A percentile compares a stretch with the other conserved stretches of the same genome.
phyloP scores from a whole-genome alignment of 1,284 basidiomycete species.

The Ganoderma lingzhi region DNA sequence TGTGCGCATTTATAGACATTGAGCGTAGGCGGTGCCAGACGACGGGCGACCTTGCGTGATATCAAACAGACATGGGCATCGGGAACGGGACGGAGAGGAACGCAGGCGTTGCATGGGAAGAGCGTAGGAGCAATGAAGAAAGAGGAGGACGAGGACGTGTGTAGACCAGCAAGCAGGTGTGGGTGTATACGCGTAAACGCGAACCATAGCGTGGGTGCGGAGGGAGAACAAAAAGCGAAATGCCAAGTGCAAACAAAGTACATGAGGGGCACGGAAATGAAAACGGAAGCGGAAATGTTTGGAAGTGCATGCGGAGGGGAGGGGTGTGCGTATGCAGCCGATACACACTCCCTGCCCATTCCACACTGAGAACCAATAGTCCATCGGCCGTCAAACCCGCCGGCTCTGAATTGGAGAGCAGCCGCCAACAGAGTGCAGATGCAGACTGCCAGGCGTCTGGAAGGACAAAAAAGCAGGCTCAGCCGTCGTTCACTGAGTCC shows the following conservation, averaged over 20 bases:
- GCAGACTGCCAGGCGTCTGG: neutral
- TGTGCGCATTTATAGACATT: constrained; percentile 30
- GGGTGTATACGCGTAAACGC: constrained; percentile 9
- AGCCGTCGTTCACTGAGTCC: constrained; percentile 65
- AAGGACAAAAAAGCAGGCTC: constrained; percentile 7
- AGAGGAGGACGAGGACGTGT: constrained; percentile 1
- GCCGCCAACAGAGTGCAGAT: neutral
- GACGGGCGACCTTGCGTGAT: constrained; percentile 8
- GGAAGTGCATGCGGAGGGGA: constrained; percentile 5
- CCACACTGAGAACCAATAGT: constrained; percentile 9
- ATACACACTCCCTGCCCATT: neutral
- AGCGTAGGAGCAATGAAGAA: constrained; percentile 14
- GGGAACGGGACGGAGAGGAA: constrained; percentile 15
- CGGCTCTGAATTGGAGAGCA: constrained; percentile 1
- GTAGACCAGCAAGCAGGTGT: constrained; percentile 14
- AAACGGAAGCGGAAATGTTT: constrained; percentile 3
- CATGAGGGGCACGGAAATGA: neutral
- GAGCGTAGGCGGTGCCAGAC: constrained; percentile 5
- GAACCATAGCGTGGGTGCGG: constrained; percentile 9
- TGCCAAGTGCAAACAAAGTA: constrained; percentile 37
- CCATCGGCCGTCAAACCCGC: constrained; percentile 10
- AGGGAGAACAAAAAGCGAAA: constrained; percentile 25
- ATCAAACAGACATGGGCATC: neutral
- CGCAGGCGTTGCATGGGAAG: constrained; percentile 5
- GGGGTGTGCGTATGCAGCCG: neutral